phyloP scores from a whole-genome alignment of 1,284 basidiomycete genomes.

The Heterobasidion parviporum region DNA sequence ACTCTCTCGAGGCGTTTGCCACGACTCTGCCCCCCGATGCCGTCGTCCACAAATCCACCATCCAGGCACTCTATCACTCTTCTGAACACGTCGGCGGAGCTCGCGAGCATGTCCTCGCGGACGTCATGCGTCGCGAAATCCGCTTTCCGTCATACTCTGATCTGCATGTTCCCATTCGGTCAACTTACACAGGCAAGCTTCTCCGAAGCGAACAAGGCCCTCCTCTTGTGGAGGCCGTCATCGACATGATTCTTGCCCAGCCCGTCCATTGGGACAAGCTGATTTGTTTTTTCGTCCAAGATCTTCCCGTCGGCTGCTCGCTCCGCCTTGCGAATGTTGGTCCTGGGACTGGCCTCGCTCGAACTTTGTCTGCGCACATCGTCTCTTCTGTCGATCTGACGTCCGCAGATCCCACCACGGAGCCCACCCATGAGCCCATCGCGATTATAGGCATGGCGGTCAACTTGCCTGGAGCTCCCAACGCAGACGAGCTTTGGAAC shows the following conservation, averaged over 20 bases:
- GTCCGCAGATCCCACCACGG: neutral
- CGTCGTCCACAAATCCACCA: constrained; percentile 29
- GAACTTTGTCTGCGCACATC: constrained; percentile 20
- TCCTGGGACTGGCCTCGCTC: constrained; percentile 38
- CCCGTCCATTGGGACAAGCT: constrained; percentile 49
- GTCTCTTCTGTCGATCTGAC: constrained; percentile 19
- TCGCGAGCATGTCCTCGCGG: constrained; percentile 32
- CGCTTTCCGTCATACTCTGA: constrained; percentile 39
- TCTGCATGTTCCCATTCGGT: constrained; percentile 37
- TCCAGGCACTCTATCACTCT: constrained; percentile 50
- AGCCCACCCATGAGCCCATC: constrained; percentile 38
- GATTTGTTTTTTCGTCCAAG: constrained; percentile 20
- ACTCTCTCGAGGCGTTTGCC: constrained; percentile 34
- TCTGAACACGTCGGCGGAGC: constrained; percentile 24
- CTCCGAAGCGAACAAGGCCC: constrained; percentile 15
- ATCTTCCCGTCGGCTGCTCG: constrained; percentile 14
- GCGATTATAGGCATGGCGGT: constrained; percentile 68
- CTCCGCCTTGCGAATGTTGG: constrained; percentile 43
- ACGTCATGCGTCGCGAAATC: constrained; percentile 36
- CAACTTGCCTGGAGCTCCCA: constrained; percentile 50
- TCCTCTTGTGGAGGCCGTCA: constrained; percentile 35
- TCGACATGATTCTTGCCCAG: constrained; percentile 52
- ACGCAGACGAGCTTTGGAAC: constrained; percentile 44
- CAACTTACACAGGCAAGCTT: constrained; percentile 36
- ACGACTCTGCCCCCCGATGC: constrained; percentile 23